Conservation (phyloP, 345 rosid genomes). For the Heritiera littoralis region DNA sequence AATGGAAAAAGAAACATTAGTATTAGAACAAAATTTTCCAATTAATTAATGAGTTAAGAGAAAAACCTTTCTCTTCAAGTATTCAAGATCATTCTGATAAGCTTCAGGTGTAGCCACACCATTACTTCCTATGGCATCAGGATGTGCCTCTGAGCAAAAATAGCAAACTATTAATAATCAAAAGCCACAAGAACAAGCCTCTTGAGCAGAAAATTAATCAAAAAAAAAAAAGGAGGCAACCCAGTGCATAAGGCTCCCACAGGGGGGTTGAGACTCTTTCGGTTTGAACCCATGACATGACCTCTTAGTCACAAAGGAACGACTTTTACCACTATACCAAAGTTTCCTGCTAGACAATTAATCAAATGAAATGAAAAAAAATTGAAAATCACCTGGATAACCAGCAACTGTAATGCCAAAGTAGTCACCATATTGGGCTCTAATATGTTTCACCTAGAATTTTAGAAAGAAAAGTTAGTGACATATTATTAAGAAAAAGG, state of each 20-base stretch:
- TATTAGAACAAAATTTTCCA: background rate
- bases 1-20: background rate
- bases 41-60: background rate
- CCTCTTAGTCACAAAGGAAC: no score
- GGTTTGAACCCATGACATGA: no score
- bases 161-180: background rate
- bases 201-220: background rate
- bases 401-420: slow-evolving; percentile 99
- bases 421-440: slow-evolving; percentile 73
- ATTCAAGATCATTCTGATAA: slow-evolving; percentile 81
- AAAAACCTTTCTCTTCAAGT: slow-evolving; percentile 83
- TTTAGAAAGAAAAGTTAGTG: background rate
- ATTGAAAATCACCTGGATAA: slow-evolving; percentile 66
- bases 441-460: slow-evolving; percentile 74
- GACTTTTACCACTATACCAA: no score
- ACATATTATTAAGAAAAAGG: background rate
- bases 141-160: slow-evolving; percentile 76
- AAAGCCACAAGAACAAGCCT: background rate
- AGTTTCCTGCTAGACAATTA: no score
- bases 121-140: slow-evolving; percentile 72
- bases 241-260: no score
- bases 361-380: background rate
- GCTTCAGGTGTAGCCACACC: slow-evolving; percentile 72
- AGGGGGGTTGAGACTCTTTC: no score
- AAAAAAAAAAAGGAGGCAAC: no score